These are phyloP conservation scores for Monilinia fructicola DNA, from an alignment of 2,329 filamentous ascomycete genomes.

Conservation along the genomic window DNA sequence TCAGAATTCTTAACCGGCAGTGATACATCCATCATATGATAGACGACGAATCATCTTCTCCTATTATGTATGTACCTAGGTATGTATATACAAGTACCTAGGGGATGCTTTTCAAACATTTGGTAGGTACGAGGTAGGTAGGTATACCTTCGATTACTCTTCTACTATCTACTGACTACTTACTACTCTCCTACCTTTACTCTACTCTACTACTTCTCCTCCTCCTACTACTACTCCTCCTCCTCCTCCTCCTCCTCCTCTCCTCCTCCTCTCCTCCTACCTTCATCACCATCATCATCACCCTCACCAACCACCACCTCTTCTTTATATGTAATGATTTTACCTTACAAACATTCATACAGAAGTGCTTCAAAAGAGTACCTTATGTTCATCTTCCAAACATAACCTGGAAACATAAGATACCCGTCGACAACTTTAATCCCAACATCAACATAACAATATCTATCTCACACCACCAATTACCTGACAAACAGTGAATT, in stretches of 20 bases:
- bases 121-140: too few relatives aligned
- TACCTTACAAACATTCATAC: constrained; percentile 30
- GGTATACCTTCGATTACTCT: too few relatives aligned
- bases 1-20: not conserved
- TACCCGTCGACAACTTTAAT: constrained; percentile 12
- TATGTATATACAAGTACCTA: too few relatives aligned
- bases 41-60: not conserved
- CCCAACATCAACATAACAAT: constrained; percentile 4
- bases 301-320: not conserved
- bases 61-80: not conserved
- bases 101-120: too few relatives aligned
- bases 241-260: too few relatives aligned
- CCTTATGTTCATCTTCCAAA: constrained; percentile 25
- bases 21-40: not conserved
- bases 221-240: too few relatives aligned
- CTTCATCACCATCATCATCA: too few relatives aligned
- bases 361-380: constrained; percentile 29
- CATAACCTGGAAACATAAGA: constrained; percentile 12
- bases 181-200: too few relatives aligned
- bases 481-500: constrained; percentile 22
- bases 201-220: too few relatives aligned
- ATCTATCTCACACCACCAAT: too few relatives aligned
- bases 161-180: too few relatives aligned
- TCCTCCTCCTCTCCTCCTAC: too few relatives aligned
- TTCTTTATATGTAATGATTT: constrained; percentile 24